Evolutionary conservation across 495 filamentous ascomycete genomes (phyloP).

Genomic region (Choiromyces venosus): DNA sequence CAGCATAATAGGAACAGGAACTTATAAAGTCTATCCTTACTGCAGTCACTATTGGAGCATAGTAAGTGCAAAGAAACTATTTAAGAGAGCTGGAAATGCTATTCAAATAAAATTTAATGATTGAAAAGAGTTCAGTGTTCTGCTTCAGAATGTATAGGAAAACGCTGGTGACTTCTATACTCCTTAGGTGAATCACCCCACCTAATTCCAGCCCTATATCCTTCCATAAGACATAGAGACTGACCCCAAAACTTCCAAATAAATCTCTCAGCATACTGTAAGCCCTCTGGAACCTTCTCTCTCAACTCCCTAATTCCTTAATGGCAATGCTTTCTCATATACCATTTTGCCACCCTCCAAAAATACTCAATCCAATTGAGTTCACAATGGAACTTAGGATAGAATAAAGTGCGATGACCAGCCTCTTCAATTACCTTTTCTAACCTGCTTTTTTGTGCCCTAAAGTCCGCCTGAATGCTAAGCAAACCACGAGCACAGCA

Average conservation of each 20-base stretch:
- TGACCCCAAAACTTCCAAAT: slow-evolving; percentile 1
- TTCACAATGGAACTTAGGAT: too few relatives aligned
- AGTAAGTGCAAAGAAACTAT: too few relatives aligned
- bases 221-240: not conserved
- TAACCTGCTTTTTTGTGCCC: slow-evolving; percentile 12
- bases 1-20: too few relatives aligned
- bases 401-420: slow-evolving; percentile 9
- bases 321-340: slow-evolving; percentile 5
- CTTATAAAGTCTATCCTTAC: too few relatives aligned
- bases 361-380: slow-evolving; percentile 22
- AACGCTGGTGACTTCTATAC: slow-evolving; percentile 11
- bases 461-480: slow-evolving; percentile 10
- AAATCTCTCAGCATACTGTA: not conserved
- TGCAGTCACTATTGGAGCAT: too few relatives aligned
- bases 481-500: slow-evolving; percentile 15
- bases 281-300: slow-evolving; percentile 5
- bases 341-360: slow-evolving; percentile 14
- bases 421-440: not conserved
- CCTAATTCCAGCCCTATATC: slow-evolving; percentile 5
- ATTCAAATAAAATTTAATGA: too few relatives aligned
- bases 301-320: slow-evolving; percentile 6
- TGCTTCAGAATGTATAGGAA: too few relatives aligned
- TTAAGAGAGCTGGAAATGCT: too few relatives aligned
- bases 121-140: too few relatives aligned
- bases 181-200: slow-evolving; percentile 3